Percentiles rank a stretch among this genome's conserved stretches.
Evolutionary conservation across 495 filamentous ascomycete genomes (phyloP).

Genomic region (Aspergillus heteromorphus): DNA sequence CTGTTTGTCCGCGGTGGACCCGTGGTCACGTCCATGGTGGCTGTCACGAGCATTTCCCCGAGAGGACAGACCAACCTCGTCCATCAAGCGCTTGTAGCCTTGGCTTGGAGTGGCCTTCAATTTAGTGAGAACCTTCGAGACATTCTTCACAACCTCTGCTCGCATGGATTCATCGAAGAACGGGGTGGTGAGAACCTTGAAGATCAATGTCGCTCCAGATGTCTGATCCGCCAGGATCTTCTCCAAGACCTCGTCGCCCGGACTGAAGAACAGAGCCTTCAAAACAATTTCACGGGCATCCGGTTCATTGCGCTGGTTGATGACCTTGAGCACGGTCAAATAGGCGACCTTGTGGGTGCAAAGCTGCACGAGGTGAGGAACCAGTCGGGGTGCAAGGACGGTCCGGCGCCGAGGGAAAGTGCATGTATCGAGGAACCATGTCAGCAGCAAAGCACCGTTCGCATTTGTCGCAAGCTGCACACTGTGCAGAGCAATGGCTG

Average conservation of each 20-base stretch:
- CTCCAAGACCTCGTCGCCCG: slow-evolving; percentile 79
- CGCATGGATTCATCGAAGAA: slow-evolving; percentile 95
- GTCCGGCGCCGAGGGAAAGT: slow-evolving; percentile 89
- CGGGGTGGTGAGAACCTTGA: slow-evolving; percentile 95
- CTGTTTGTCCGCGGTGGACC: slow-evolving; percentile 41
- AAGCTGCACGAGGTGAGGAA: slow-evolving; percentile 93
- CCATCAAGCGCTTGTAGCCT: slow-evolving; percentile 97
- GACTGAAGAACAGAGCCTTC: slow-evolving; percentile 90
- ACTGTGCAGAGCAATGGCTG: slow-evolving; percentile 90
- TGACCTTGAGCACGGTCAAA: slow-evolving; percentile 93
- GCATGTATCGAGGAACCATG: slow-evolving; percentile 98
- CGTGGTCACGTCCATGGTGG: slow-evolving; percentile 39
- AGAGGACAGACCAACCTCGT: slow-evolving; percentile 83
- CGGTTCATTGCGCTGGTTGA: slow-evolving; percentile 93
- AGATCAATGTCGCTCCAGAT: slow-evolving; percentile 92
- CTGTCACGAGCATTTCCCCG: slow-evolving; percentile 47
- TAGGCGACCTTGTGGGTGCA: slow-evolving; percentile 99
- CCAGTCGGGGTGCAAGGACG: slow-evolving; percentile 85
- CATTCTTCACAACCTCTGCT: slow-evolving; percentile 79
- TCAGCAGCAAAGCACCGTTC: slow-evolving; percentile 88
- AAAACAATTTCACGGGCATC: slow-evolving; percentile 91
- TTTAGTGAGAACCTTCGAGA: slow-evolving; percentile 79
- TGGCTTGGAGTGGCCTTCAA: slow-evolving; percentile 91
- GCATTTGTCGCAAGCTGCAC: slow-evolving; percentile 95
- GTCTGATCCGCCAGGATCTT: slow-evolving; percentile 87